Evolutionary conservation across 2,329 filamentous ascomycete genomes (phyloP).

Genomic region (Parasarocladium wereldwijsianum): DNA sequence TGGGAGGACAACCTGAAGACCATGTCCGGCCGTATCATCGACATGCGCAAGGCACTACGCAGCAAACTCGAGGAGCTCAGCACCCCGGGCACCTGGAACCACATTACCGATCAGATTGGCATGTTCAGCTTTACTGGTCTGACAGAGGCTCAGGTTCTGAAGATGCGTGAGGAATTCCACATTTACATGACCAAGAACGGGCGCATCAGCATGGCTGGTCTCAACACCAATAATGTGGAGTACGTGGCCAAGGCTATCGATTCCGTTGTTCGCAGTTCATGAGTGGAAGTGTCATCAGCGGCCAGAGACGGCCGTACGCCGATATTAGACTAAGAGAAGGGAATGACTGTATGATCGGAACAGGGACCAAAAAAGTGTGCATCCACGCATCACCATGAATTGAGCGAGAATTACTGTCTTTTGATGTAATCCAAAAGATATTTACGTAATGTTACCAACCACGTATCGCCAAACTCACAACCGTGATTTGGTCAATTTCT

Average conservation of each 20-base stretch:
- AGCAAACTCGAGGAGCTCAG: conserved; percentile 68
- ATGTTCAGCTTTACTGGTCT: conserved; percentile 96
- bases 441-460: too few relatives aligned
- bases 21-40: conserved; percentile 91
- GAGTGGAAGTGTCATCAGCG: too few relatives aligned
- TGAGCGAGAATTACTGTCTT: too few relatives aligned
- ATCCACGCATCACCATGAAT: too few relatives aligned
- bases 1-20: conserved; percentile 87
- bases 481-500: too few relatives aligned
- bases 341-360: too few relatives aligned
- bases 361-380: too few relatives aligned
- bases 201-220: conserved; percentile 94
- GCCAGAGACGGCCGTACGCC: too few relatives aligned
- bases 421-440: too few relatives aligned
- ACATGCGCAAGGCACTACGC: conserved; percentile 71
- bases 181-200: conserved; percentile 97
- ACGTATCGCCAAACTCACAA: too few relatives aligned
- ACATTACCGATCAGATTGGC: conserved; percentile 97
- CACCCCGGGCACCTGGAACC: conserved; percentile 86
- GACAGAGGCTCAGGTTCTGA: conserved; percentile 56
- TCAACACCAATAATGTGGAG: conserved; percentile 83
- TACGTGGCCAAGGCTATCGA: conserved; percentile 87
- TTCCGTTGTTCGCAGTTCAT: conserved; percentile 46
- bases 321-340: too few relatives aligned
- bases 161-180: conserved; percentile 55